A percentile compares a stretch with the other conserved stretches of the same genome.
phyloP scores from a whole-genome alignment of 192 early-diverging fungal genomes.

The Martensiomyces pterosporus region DNA sequence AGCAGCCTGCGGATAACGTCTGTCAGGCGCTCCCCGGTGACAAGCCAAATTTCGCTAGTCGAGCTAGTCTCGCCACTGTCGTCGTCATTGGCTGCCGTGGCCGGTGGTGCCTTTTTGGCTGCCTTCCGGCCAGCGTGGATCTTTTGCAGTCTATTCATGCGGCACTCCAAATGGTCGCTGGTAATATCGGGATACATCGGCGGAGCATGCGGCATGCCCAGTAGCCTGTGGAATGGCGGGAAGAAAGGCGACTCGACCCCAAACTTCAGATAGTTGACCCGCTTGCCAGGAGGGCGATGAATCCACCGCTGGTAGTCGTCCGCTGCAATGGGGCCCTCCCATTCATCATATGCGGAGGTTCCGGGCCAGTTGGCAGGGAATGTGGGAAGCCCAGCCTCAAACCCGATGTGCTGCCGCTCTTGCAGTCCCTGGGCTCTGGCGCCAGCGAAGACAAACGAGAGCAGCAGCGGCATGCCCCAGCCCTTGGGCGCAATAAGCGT shows the following conservation, averaged over 20 bases:
- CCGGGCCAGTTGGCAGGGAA: conserved; percentile 87
- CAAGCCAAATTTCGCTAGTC: conserved; percentile 28
- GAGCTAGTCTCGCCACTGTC: neutral
- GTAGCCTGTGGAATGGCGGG: conserved; percentile 56
- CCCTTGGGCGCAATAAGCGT: conserved; percentile 74
- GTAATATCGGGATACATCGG: conserved; percentile 13
- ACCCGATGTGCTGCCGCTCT: conserved; percentile 66
- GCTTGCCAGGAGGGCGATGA: conserved; percentile 73
- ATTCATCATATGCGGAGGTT: conserved; percentile 60
- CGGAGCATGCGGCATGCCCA: conserved; percentile 19
- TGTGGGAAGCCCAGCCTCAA: conserved; percentile 69
- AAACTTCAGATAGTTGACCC: conserved; percentile 73
- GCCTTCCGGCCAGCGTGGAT: conserved; percentile 12
- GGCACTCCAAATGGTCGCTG: conserved; percentile 30
- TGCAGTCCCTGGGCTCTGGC: conserved; percentile 72
- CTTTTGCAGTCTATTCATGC: conserved; percentile 30
- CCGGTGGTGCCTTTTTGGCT: no score
- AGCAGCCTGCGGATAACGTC: conserved; percentile 7
- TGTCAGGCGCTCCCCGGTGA: conserved; percentile 22
- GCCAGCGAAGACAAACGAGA: conserved; percentile 82
- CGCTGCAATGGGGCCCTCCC: conserved; percentile 38
- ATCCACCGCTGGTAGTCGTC: conserved; percentile 53
- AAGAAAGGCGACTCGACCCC: conserved; percentile 66
- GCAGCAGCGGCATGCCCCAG: conserved; percentile 86
- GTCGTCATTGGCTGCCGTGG: neutral